These are phyloP conservation scores for Fusarium metavorans DNA, from an alignment of 2,329 filamentous ascomycete genomes.

Conservation along the genomic window DNA sequence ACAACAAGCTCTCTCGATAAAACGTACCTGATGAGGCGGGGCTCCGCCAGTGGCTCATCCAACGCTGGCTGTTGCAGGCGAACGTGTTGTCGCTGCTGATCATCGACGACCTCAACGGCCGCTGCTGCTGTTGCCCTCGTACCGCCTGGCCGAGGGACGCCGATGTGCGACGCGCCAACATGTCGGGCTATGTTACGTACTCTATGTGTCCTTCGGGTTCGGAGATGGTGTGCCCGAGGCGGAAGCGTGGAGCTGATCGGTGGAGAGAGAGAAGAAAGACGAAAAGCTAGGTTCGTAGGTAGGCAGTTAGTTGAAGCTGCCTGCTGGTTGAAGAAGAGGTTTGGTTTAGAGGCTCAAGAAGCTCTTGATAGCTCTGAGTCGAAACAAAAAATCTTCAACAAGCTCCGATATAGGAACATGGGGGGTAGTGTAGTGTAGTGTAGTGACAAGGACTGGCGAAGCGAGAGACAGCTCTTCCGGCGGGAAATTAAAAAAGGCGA, in stretches of 20 bases:
- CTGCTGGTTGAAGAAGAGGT: slow-evolving; percentile 6
- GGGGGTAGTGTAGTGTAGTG: neutral
- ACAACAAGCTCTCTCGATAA: slow-evolving; percentile 18
- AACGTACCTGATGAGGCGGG: slow-evolving; percentile 42
- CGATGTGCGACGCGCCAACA: slow-evolving; percentile 39
- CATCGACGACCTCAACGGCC: slow-evolving; percentile 10
- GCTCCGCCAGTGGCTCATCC: slow-evolving; percentile 29
- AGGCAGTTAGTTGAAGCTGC: slow-evolving; percentile 7
- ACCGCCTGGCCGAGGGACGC: slow-evolving; percentile 36
- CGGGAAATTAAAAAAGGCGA: slow-evolving; percentile 11
- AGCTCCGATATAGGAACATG: neutral
- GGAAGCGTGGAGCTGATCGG: slow-evolving; percentile 29
- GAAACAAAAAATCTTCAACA: neutral
- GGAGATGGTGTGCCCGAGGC: slow-evolving; percentile 3
- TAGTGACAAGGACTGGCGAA: neutral
- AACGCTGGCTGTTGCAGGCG: slow-evolving; percentile 23
- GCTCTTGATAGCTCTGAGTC: neutral
- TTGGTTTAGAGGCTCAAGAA: neutral
- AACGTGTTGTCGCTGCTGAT: slow-evolving; percentile 13
- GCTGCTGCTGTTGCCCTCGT: slow-evolving; percentile 20
- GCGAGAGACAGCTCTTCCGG: slow-evolving; percentile 14
- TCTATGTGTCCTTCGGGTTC: neutral
- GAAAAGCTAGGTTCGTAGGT: neutral
- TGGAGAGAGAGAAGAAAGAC: neutral
- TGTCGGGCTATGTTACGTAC: slow-evolving; percentile 11